Evolutionary conservation across 2,329 filamentous ascomycete species (phyloP).

Genomic region (Alternaria novae-zelandiae): DNA sequence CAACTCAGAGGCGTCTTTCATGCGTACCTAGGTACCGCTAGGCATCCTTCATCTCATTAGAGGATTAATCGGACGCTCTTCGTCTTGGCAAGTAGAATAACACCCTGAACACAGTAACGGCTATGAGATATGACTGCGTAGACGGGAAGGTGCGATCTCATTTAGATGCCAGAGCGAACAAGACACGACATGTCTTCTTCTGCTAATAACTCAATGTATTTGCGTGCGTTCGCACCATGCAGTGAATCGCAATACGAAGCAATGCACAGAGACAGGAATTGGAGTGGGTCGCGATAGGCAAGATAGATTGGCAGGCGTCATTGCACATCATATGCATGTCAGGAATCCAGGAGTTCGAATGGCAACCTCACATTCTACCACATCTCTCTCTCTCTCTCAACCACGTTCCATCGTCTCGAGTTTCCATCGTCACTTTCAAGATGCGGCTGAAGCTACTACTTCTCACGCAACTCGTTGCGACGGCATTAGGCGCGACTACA

Average conservation of each 20-base stretch:
- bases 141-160: no score
- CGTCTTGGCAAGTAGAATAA: not conserved
- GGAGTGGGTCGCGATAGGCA: not conserved
- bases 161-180: not conserved
- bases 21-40: no score
- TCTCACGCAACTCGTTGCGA: constrained; percentile 9
- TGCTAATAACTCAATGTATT: not conserved
- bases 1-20: not conserved
- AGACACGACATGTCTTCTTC: not conserved
- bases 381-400: not conserved
- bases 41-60: not conserved
- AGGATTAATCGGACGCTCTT: not conserved
- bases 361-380: not conserved
- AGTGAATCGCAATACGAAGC: not conserved
- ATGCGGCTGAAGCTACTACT: constrained; percentile 11
- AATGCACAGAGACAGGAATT: not conserved
- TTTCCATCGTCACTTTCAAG: not conserved
- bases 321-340: constrained; percentile 1
- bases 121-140: not conserved
- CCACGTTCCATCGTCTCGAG: not conserved
- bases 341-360: not conserved
- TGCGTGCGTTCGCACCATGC: not conserved
- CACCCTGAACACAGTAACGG: not conserved
- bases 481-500: constrained; percentile 7
- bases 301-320: constrained; percentile 2